Conservation (phyloP, 441 rosid species). For the Erysimum pusillum region DNA sequence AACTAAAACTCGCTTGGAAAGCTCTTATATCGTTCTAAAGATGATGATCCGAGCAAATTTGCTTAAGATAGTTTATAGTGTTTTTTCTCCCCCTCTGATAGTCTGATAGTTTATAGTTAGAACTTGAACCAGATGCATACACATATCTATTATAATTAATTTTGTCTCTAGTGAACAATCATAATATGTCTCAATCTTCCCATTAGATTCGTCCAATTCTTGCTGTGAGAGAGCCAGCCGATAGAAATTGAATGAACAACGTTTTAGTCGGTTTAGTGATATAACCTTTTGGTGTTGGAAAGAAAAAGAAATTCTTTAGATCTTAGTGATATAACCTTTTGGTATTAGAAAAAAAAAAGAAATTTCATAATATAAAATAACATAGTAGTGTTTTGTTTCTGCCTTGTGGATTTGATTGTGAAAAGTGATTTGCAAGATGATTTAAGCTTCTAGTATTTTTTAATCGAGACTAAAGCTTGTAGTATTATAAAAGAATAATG, state of each 20-base stretch:
- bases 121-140: constrained; percentile 39
- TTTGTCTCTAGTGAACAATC: constrained; percentile 30
- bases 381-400: neutral
- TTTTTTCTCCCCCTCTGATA: too few relatives aligned
- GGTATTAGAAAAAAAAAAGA: neutral
- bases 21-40: neutral
- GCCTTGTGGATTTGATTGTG: constrained; percentile 25
- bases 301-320: neutral
- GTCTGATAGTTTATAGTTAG: neutral
- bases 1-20: neutral
- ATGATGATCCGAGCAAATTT: neutral
- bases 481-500: neutral
- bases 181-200: constrained; percentile 27
- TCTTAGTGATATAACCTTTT: constrained; percentile 29
- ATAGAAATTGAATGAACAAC: constrained; percentile 5
- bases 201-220: constrained; percentile 32
- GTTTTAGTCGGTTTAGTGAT: constrained; percentile 40
- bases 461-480: neutral
- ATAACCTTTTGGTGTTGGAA: constrained; percentile 16
- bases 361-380: neutral
- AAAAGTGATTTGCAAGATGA: constrained; percentile 2
- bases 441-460: neutral
- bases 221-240: constrained; percentile 14
- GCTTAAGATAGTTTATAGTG: constrained; percentile 23
- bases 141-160: neutral